A percentile compares a stretch with the other conserved stretches of the same genome.
phyloP scores from a whole-genome alignment of 805 yeast species.

The Komagataella mondaviorum region DNA sequence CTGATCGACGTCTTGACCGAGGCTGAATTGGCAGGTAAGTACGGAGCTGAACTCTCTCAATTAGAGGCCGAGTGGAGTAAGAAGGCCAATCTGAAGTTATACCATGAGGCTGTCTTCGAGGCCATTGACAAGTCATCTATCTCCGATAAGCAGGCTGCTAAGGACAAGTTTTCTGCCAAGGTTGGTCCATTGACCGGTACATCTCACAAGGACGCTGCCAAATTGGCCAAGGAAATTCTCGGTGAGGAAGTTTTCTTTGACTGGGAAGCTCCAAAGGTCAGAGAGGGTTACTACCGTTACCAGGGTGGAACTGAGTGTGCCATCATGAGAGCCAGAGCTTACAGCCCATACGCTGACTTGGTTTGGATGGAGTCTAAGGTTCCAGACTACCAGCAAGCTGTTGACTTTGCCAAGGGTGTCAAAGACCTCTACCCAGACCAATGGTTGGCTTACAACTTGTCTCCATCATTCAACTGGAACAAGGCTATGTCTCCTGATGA shows the following conservation, averaged over 20 bases:
- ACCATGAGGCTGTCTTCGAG: slow-evolving; percentile 84
- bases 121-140: slow-evolving; percentile 47
- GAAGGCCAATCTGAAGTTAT: slow-evolving; percentile 75
- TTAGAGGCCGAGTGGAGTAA: slow-evolving; percentile 75
- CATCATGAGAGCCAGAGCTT: slow-evolving; percentile 90
- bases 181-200: slow-evolving; percentile 67
- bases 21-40: slow-evolving; percentile 66
- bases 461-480: slow-evolving; percentile 98
- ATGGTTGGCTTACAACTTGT: slow-evolving; percentile 94
- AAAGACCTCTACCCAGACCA: slow-evolving; percentile 69
- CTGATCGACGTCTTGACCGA: slow-evolving; percentile 66
- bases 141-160: slow-evolving; percentile 47
- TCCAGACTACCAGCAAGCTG: slow-evolving; percentile 88
- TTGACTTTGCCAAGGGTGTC: slow-evolving; percentile 90
- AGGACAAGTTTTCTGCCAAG: slow-evolving; percentile 48
- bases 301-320: slow-evolving; percentile 96
- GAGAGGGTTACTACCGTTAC: slow-evolving; percentile 96
- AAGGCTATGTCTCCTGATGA: slow-evolving; percentile 79
- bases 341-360: slow-evolving; percentile 88
- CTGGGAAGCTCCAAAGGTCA: slow-evolving; percentile 91
- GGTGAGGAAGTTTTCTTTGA: slow-evolving; percentile 81
- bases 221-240: slow-evolving; percentile 56
- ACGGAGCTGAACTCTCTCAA: slow-evolving; percentile 55
- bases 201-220: slow-evolving; percentile 70
- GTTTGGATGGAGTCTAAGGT: slow-evolving; percentile 97